These are phyloP conservation scores for Coemansia sp. DNA, from an alignment of 192 early-diverging fungal genomes.

Conservation along the genomic window DNA sequence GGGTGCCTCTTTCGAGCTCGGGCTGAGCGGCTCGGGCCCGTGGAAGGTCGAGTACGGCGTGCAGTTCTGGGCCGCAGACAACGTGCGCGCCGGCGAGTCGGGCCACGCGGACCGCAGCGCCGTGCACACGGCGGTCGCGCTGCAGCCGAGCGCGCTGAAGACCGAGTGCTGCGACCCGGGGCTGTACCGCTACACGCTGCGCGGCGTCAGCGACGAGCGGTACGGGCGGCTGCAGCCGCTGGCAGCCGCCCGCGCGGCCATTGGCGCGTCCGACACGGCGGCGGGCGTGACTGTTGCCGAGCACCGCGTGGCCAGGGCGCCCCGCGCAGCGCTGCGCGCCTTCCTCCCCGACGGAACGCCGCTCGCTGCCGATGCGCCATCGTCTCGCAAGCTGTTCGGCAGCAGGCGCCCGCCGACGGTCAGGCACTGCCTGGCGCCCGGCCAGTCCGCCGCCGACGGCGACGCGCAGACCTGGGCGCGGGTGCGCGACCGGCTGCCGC, in stretches of 20 bases:
- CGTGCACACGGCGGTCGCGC: constrained; percentile 31
- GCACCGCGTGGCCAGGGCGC: constrained; percentile 30
- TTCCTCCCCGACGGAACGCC: constrained; percentile 42
- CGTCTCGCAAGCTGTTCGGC: constrained; percentile 15
- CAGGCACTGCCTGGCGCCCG: constrained; percentile 44
- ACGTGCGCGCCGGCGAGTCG: constrained; percentile 21
- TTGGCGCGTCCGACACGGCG: background rate
- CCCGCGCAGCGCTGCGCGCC: constrained; percentile 39
- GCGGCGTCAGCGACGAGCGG: constrained; percentile 45
- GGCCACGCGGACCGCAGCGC: constrained; percentile 29
- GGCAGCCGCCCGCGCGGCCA: background rate
- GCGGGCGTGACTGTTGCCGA: constrained; percentile 30
- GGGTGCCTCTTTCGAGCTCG: constrained; percentile 30
- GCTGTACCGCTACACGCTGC: constrained; percentile 45
- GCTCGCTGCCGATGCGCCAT: constrained; percentile 3
- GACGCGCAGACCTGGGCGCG: constrained; percentile 43
- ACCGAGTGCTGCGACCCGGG: constrained; percentile 42
- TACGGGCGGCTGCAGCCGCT: constrained; percentile 42
- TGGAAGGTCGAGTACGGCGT: constrained; percentile 50
- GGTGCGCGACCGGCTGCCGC: constrained; percentile 39
- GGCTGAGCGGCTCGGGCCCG: constrained; percentile 42
- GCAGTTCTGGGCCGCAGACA: constrained; percentile 34
- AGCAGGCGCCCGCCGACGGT: constrained; percentile 16
- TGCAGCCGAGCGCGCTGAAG: constrained; percentile 39
- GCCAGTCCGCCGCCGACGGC: constrained; percentile 31